Evolutionary conservation across 2,329 filamentous ascomycete genomes (phyloP), one percentile per base, ranked within the genome.

Genomic region (Samsoniella hepiali): DNA sequence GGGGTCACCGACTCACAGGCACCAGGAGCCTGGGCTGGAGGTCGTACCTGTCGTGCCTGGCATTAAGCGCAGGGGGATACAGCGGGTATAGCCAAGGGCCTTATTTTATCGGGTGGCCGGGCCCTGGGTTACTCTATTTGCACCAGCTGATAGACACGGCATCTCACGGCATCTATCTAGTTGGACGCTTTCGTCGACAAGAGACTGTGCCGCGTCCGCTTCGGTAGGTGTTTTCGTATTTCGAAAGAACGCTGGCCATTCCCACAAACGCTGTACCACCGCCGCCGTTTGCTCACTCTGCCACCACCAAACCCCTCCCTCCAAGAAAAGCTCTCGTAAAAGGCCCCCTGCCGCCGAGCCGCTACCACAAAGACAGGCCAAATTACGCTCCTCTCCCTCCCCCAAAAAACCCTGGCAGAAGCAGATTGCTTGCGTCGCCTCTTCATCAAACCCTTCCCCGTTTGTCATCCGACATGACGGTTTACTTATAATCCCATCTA

Each of bases 51-150:
- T 1, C 2, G 50, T 56, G 11, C 54, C 22, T 44, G 36, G 38
- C 38, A 40, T 27, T 56, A 54, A 56, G 42, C 42, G 8, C 55
- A 47, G 55, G 55, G 22, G 55, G 55, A 58, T 45, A 58, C 55
- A 47, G 55, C 55, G 55, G 55, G 42, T 42, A 58, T 58, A 58
- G 38, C 42, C 27, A 27, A 22, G 42, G 53, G 31, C 32, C 31
- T 22, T 22, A 22, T 22, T 22, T 22, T 34, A 40, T 13, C 38
- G 6, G 38, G 2, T 40, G 38, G 11, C 38, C 15, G 38, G 38
- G 13, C 38, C 38, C 47, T 50, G 22, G 22, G 22, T 22, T 22
- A 22, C 22, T 22, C 22, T 22, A 22, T 22, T 22, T 22, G 22
- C 22, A 22, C 22, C 22, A 22, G 22, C 22, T 22, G 22, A 22